Conservation (phyloP, 139 green algal genomes). For the Chlorella ohadii region DNA sequence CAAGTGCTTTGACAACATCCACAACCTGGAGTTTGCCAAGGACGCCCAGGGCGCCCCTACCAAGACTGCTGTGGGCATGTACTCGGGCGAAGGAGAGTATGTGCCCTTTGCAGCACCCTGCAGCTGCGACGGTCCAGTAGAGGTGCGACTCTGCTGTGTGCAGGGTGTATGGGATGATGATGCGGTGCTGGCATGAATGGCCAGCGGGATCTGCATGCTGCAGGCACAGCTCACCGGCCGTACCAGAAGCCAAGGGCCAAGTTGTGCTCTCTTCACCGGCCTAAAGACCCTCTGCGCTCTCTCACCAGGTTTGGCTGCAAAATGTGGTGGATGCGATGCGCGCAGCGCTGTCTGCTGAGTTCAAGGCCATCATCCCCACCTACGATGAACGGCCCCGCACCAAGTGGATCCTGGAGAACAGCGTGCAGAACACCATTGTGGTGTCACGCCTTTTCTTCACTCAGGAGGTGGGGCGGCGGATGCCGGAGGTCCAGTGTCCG, state of each 20-base stretch:
- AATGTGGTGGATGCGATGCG: slow-evolving; percentile 88
- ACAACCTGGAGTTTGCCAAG: slow-evolving; percentile 86
- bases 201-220: too few relatives aligned
- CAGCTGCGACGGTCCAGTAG: slow-evolving; percentile 84
- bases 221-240: too few relatives aligned
- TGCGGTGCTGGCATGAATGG: too few relatives aligned
- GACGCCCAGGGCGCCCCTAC: slow-evolving; percentile 58
- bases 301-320: slow-evolving; percentile 57
- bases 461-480: slow-evolving; percentile 40
- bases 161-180: too few relatives aligned
- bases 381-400: slow-evolving; percentile 91
- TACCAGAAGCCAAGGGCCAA: too few relatives aligned
- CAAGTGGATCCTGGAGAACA: slow-evolving; percentile 90
- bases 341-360: slow-evolving; percentile 75
- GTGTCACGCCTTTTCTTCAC: slow-evolving; percentile 93
- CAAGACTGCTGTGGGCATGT: slow-evolving; percentile 84
- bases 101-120: slow-evolving; percentile 82
- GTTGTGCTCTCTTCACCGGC: too few relatives aligned
- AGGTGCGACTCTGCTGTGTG: slow-evolving; percentile 43
- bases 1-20: slow-evolving; percentile 94
- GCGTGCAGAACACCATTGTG: slow-evolving; percentile 86
- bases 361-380: slow-evolving; percentile 75
- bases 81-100: slow-evolving; percentile 85
- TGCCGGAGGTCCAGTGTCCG: too few relatives aligned
- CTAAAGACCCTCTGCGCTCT: too few relatives aligned